Percentiles rank a stretch among this genome's conserved stretches.
These are phyloP conservation scores for Lagenaria siceraria DNA, from an alignment of 306 rosid genomes.

Conservation along the genomic window DNA sequence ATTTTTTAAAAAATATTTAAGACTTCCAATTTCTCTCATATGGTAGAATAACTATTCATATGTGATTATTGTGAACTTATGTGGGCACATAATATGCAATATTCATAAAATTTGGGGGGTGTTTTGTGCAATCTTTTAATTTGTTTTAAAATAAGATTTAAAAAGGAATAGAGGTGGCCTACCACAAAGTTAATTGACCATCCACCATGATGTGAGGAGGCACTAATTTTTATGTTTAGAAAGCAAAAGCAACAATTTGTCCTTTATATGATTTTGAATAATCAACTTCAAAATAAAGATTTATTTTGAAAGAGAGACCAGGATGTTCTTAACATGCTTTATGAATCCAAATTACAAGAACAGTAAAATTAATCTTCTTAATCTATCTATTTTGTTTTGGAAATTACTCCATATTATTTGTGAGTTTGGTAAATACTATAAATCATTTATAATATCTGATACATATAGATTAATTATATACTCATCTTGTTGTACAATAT, in stretches of 20 bases:
- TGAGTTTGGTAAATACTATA: background rate
- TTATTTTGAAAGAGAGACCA: background rate
- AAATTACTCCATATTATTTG: background rate
- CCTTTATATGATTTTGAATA: background rate
- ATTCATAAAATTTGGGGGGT: background rate
- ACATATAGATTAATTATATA: too few relatives aligned
- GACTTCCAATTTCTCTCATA: too few relatives aligned
- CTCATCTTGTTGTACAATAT: background rate
- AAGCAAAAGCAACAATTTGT: slow-evolving; percentile 7
- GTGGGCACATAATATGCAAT: background rate
- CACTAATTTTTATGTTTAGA: slow-evolving; percentile 1
- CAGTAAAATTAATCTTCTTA: background rate
- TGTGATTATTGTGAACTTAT: too few relatives aligned
- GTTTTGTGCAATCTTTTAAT: background rate
- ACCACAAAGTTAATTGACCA: slow-evolving; percentile 1
- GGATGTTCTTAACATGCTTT: background rate
- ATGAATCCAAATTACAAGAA: background rate
- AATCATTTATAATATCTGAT: too few relatives aligned
- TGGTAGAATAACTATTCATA: too few relatives aligned
- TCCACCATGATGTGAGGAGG: slow-evolving; percentile 1
- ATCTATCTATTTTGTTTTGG: background rate
- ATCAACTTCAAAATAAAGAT: background rate
- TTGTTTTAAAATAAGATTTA: background rate
- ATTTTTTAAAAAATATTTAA: too few relatives aligned
- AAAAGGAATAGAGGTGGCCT: background rate